phyloP scores from a whole-genome alignment of 2,329 filamentous ascomycete genomes.

The Aspergillus chevalieri region DNA sequence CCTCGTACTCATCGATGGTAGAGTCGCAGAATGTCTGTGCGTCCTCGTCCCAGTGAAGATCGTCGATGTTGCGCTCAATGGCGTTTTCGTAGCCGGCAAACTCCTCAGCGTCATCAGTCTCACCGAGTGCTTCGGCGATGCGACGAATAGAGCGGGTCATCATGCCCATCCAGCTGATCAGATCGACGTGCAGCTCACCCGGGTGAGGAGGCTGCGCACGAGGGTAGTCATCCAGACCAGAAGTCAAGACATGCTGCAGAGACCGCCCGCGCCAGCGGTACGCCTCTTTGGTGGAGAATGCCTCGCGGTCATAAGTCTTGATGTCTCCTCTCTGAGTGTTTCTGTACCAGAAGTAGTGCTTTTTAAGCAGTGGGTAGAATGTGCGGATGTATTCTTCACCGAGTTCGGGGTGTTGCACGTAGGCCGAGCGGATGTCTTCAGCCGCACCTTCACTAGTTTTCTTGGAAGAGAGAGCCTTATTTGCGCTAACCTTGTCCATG shows the following conservation, averaged over 20 bases:
- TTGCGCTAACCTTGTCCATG: conserved; percentile 65
- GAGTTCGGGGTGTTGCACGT: conserved; percentile 61
- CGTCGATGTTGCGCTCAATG: conserved; percentile 79
- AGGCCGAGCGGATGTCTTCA: conserved; percentile 54
- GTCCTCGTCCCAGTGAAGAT: conserved; percentile 84
- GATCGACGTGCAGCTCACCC: conserved; percentile 88
- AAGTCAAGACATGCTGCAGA: conserved; percentile 79
- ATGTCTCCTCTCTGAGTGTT: conserved; percentile 86
- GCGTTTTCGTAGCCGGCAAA: conserved; percentile 67
- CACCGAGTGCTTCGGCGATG: conserved; percentile 68
- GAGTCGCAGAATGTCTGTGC: conserved; percentile 86
- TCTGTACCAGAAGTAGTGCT: conserved; percentile 92
- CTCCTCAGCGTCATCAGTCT: conserved; percentile 67
- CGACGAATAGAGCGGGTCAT: conserved; percentile 82
- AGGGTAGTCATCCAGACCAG: conserved; percentile 93
- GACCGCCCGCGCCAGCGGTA: conserved; percentile 94
- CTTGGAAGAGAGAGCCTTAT: conserved; percentile 24
- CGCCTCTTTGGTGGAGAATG: conserved; percentile 81
- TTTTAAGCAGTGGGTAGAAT: conserved; percentile 79
- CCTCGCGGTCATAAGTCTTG: conserved; percentile 82
- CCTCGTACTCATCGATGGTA: conserved; percentile 91
- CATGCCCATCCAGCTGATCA: conserved; percentile 96
- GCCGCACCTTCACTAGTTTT: conserved; percentile 24
- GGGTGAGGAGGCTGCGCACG: conserved; percentile 89
- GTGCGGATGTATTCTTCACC: conserved; percentile 66